These are phyloP conservation scores for Blastobotrys terrestris DNA, from an alignment of 805 yeast genomes.

Conservation along the genomic window DNA sequence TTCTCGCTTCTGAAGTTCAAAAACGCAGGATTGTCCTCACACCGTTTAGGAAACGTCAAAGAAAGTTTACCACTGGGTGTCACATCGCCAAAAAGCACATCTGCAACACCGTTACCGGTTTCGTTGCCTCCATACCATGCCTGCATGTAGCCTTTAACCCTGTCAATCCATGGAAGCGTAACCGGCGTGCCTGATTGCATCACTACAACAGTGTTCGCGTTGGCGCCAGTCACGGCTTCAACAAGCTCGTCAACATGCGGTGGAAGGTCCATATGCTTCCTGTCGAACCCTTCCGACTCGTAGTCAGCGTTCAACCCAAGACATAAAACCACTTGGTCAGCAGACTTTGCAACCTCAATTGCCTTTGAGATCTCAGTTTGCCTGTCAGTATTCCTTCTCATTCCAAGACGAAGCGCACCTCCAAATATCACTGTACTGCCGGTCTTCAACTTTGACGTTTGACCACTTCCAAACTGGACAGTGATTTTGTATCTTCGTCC, in stretches of 20 bases:
- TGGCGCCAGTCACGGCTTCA: constrained; percentile 39
- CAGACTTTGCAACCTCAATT: constrained; percentile 42
- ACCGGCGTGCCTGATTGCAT: constrained; percentile 60
- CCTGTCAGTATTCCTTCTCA: constrained; percentile 25
- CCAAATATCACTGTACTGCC: constrained; percentile 7
- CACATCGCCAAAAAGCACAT: constrained; percentile 51
- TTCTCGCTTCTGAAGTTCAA: constrained; percentile 45
- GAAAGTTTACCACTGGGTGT: constrained; percentile 58
- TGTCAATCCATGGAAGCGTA: constrained; percentile 46
- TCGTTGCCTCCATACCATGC: constrained; percentile 58
- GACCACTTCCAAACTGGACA: constrained; percentile 40
- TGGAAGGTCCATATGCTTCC: constrained; percentile 47
- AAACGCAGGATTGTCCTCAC: constrained; percentile 52
- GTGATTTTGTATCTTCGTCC: constrained; percentile 42
- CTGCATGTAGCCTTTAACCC: constrained; percentile 42
- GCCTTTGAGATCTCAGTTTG: constrained; percentile 38
- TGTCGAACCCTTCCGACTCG: constrained; percentile 58
- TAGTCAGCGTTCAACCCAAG: constrained; percentile 50
- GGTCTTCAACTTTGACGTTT: constrained; percentile 28
- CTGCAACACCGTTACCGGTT: constrained; percentile 53
- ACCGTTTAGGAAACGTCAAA: constrained; percentile 46
- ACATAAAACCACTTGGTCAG: constrained; percentile 47
- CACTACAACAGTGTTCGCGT: constrained; percentile 47
- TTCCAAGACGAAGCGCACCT: constrained; percentile 11
- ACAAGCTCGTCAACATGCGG: constrained; percentile 42